Evolutionary conservation across 1,284 basidiomycete species (phyloP).

Genomic region (Phenoliferia sp.): DNA sequence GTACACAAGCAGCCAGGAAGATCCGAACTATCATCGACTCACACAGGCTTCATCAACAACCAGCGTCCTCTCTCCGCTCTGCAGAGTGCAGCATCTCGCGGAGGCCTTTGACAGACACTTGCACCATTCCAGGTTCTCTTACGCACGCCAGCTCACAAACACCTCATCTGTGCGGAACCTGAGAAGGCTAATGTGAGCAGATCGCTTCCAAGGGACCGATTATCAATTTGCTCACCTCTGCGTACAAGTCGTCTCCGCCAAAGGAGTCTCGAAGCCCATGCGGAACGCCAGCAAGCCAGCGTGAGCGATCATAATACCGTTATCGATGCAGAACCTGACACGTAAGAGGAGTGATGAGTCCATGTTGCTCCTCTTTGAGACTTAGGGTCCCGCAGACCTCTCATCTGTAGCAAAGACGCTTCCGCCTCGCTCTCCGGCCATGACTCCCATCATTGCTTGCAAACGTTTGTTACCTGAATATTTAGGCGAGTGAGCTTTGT

Average conservation of each 20-base stretch:
- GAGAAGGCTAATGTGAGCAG: background rate
- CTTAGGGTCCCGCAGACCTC: slow-evolving; percentile 53
- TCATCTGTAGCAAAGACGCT: slow-evolving; percentile 95
- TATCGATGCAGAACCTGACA: slow-evolving; percentile 92
- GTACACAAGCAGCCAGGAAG: too few species aligned
- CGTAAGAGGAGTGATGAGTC: slow-evolving; percentile 1
- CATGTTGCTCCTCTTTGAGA: background rate
- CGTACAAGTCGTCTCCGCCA: slow-evolving; percentile 78
- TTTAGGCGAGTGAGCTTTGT: background rate
- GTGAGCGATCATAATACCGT: slow-evolving; percentile 99
- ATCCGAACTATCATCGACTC: too few species aligned
- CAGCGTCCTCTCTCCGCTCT: too few species aligned
- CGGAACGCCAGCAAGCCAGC: slow-evolving; percentile 82
- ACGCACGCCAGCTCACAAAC: slow-evolving; percentile 65
- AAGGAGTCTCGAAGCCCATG: slow-evolving; percentile 79
- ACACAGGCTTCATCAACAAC: too few species aligned
- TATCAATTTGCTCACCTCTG: slow-evolving; percentile 50
- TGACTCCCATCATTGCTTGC: slow-evolving; percentile 98
- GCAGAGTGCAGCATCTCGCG: too few species aligned
- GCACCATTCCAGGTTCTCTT: too few species aligned
- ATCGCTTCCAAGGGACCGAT: background rate
- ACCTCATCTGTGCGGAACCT: slow-evolving; percentile 91
- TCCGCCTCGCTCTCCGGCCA: slow-evolving; percentile 86
- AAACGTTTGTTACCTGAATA: slow-evolving; percentile 74
- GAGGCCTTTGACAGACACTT: too few species aligned